A percentile compares a stretch with the other conserved stretches of the same genome.
Evolutionary conservation across 2,329 filamentous ascomycete species (phyloP).

Genomic region (Apiospora kogelbergensis): DNA sequence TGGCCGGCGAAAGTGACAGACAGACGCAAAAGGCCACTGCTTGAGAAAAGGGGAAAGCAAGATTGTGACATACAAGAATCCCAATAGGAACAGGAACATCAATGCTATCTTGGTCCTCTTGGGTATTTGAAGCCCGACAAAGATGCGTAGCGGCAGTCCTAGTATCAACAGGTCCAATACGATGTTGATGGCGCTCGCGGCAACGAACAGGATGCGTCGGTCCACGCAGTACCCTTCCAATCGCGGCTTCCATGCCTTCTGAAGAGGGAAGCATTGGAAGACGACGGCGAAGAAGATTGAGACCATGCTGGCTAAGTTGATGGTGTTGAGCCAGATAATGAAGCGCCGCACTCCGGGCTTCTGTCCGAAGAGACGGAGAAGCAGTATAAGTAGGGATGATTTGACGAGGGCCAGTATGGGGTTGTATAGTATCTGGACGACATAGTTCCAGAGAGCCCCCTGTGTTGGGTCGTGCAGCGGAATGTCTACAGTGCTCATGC

Average conservation of each 20-base stretch:
- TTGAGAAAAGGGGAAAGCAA: no score
- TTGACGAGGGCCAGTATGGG: constrained; percentile 46
- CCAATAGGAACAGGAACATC: constrained; percentile 39
- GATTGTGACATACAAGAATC: constrained; percentile 24
- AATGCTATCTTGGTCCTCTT: constrained; percentile 37
- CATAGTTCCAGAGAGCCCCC: constrained; percentile 34
- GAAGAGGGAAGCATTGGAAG: constrained; percentile 46
- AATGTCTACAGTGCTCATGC: constrained; percentile 20
- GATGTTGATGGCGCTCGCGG: constrained; percentile 38
- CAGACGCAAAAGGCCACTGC: neutral
- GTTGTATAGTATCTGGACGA: constrained; percentile 43
- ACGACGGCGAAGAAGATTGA: constrained; percentile 33
- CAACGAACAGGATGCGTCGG: constrained; percentile 31
- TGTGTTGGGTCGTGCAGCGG: constrained; percentile 21
- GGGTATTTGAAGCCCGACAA: constrained; percentile 39
- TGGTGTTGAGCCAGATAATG: constrained; percentile 31
- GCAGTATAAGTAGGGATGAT: constrained; percentile 44
- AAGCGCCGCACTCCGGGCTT: constrained; percentile 33
- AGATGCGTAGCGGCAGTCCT: constrained; percentile 40
- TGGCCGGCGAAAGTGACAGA: neutral
- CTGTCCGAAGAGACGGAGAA: constrained; percentile 40
- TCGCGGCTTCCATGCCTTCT: constrained; percentile 30
- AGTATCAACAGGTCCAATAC: constrained; percentile 41
- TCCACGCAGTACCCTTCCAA: constrained; percentile 33
- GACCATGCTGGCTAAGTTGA: constrained; percentile 30